These are phyloP conservation scores for Cystobasidium tubakii DNA, from an alignment of 768 basidiomycete genomes.

Conservation along the genomic window DNA sequence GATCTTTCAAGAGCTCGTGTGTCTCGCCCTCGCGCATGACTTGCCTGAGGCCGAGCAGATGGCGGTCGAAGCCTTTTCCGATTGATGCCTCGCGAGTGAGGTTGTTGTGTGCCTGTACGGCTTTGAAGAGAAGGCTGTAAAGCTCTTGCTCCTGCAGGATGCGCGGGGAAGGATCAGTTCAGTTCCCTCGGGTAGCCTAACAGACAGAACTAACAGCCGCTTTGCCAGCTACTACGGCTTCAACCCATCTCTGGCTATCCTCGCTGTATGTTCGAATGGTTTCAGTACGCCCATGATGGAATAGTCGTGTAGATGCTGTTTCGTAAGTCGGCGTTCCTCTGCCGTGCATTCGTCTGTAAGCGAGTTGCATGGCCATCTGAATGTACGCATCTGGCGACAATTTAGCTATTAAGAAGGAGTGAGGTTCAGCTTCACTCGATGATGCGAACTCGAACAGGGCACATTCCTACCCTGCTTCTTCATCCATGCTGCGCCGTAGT, in stretches of 20 bases:
- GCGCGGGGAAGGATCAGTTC: not conserved
- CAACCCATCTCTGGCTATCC: slow-evolving; percentile 77
- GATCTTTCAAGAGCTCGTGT: slow-evolving; percentile 49
- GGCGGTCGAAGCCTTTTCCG: slow-evolving; percentile 86
- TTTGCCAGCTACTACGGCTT: slow-evolving; percentile 63
- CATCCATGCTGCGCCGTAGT: slow-evolving; percentile 70
- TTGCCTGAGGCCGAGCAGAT: slow-evolving; percentile 52
- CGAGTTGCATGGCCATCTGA: slow-evolving; percentile 92
- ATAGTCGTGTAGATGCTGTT: slow-evolving; percentile 87
- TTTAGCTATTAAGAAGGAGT: slow-evolving; percentile 50
- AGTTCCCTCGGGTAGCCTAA: no score
- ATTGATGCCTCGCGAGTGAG: slow-evolving; percentile 85
- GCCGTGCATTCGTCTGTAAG: slow-evolving; percentile 70
- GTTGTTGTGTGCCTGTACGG: slow-evolving; percentile 64
- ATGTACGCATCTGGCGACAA: slow-evolving; percentile 88
- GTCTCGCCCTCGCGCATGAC: slow-evolving; percentile 66
- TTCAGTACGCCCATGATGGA: slow-evolving; percentile 82
- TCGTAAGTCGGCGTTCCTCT: slow-evolving; percentile 61
- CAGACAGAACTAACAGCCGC: slow-evolving; percentile 42
- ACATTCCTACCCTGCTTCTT: slow-evolving; percentile 59
- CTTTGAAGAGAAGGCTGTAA: slow-evolving; percentile 59
- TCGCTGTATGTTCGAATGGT: slow-evolving; percentile 82
- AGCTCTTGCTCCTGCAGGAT: slow-evolving; percentile 49
- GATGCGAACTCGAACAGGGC: slow-evolving; percentile 52
- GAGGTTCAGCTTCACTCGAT: not conserved